These are phyloP conservation scores for Fraxinus floribunda DNA, from an alignment of 305 asterid species.

Conservation along the genomic window DNA sequence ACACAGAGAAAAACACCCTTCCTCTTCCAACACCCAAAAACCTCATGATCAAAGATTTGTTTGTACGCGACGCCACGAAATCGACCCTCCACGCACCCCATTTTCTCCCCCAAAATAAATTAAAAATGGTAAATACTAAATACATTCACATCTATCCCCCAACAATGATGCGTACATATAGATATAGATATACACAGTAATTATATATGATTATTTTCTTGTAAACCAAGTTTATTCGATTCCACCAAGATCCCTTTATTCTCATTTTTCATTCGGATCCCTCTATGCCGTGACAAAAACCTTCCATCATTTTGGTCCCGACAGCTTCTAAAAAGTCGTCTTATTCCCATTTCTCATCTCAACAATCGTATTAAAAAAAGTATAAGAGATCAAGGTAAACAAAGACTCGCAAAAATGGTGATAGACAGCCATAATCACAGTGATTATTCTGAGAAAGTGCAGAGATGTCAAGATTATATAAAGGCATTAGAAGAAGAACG, in stretches of 20 bases:
- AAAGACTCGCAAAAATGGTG: conserved; percentile 20
- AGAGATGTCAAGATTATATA: conserved; percentile 55
- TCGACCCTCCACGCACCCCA: conserved; percentile 42
- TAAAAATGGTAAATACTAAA: not conserved
- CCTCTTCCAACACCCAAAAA: not conserved
- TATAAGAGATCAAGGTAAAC: not conserved
- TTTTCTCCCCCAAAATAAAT: conserved; percentile 17
- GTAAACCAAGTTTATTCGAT: conserved; percentile 61
- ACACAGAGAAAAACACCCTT: not conserved
- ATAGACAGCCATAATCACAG: conserved; percentile 36
- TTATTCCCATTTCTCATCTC: conserved; percentile 10
- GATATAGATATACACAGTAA: not conserved
- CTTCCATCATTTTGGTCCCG: conserved; percentile 27
- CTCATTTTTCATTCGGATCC: conserved; percentile 41
- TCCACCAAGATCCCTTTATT: conserved; percentile 64
- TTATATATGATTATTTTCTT: conserved; percentile 7
- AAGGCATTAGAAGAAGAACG: conserved; percentile 72
- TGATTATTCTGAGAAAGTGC: conserved; percentile 50
- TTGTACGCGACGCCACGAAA: conserved; percentile 91
- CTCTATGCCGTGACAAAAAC: conserved; percentile 36
- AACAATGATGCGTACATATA: not conserved
- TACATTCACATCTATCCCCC: not conserved
- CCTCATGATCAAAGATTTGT: conserved; percentile 50
- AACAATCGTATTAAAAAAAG: not conserved
- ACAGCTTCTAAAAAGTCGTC: not conserved